These are phyloP conservation scores for Colletotrichum sublineola DNA, from an alignment of 2,329 filamentous ascomycete species.

Conservation along the genomic window DNA sequence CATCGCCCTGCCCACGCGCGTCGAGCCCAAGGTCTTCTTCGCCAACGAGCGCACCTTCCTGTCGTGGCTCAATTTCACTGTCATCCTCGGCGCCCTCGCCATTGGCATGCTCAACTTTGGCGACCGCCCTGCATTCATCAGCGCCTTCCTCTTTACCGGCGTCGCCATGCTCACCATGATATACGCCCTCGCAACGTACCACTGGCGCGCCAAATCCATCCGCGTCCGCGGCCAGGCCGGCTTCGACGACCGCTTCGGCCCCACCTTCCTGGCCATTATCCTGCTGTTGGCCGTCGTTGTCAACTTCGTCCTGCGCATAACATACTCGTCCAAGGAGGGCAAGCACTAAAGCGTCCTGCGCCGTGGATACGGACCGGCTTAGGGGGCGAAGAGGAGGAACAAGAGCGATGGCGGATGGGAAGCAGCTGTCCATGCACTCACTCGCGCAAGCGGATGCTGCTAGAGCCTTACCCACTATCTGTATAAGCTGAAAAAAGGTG, in stretches of 20 bases:
- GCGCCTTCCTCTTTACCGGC: constrained; percentile 90
- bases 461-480: neutral
- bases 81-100: constrained; percentile 95
- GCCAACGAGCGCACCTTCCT: constrained; percentile 99
- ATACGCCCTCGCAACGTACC: constrained; percentile 94
- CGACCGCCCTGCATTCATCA: constrained; percentile 93
- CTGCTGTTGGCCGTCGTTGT: constrained; percentile 91
- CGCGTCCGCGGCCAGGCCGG: constrained; percentile 91
- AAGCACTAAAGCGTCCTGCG: constrained; percentile 38
- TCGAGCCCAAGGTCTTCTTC: constrained; percentile 99
- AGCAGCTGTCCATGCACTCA: neutral
- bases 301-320: constrained; percentile 90
- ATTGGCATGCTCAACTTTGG: constrained; percentile 99
- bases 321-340: constrained; percentile 56
- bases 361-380: neutral
- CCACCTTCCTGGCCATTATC: constrained; percentile 89
- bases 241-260: constrained; percentile 96
- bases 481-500: neutral
- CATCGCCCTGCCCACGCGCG: constrained; percentile 96
- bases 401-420: neutral
- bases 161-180: constrained; percentile 96
- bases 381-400: neutral
- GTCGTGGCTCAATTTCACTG: constrained; percentile 99
- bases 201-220: constrained; percentile 96
- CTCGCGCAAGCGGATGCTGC: neutral